phyloP scores from a whole-genome alignment of 495 filamentous ascomycete genomes.

The Cercophora samala region DNA sequence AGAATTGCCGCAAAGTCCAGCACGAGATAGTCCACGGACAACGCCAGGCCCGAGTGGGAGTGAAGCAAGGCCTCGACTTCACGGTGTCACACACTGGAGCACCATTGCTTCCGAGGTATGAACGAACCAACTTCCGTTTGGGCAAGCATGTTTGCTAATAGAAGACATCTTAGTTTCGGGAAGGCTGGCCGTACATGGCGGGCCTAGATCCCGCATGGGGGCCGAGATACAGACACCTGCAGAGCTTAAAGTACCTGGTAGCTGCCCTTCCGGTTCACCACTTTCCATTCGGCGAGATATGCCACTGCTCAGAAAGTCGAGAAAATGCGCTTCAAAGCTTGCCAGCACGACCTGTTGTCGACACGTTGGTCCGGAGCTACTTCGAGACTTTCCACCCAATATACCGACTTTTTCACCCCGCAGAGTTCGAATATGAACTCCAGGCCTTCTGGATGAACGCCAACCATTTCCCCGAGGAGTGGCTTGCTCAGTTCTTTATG shows the following conservation, averaged over 20 bases:
- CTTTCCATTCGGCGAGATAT: conserved; percentile 27
- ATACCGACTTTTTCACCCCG: conserved; percentile 23
- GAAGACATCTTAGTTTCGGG: conserved; percentile 19
- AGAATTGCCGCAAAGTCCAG: conserved; percentile 11
- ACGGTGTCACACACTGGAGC: conserved; percentile 27
- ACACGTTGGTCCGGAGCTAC: conserved; percentile 26
- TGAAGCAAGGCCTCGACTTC: conserved; percentile 13
- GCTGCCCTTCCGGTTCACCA: conserved; percentile 19
- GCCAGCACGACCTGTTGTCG: conserved; percentile 24
- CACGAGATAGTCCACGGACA: neutral
- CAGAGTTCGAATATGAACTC: conserved; percentile 24
- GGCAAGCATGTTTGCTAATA: conserved; percentile 7
- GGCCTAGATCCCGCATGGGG: conserved; percentile 26
- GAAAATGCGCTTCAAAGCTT: conserved; percentile 24
- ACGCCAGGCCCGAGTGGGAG: conserved; percentile 11
- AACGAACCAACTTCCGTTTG: neutral
- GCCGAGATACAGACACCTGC: conserved; percentile 23
- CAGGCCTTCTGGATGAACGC: conserved; percentile 26
- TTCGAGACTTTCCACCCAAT: conserved; percentile 29
- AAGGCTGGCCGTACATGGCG: conserved; percentile 26
- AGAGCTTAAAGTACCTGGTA: conserved; percentile 24
- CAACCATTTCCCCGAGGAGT: conserved; percentile 20
- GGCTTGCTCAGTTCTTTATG: conserved; percentile 32
- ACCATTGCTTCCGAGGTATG: conserved; percentile 28
- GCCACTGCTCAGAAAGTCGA: conserved; percentile 14